Evolutionary conservation across 176 grass and related monocot species (phyloP), one percentile per base, ranked within the genome.

Genomic region (Aegilops sharonensis): DNA sequence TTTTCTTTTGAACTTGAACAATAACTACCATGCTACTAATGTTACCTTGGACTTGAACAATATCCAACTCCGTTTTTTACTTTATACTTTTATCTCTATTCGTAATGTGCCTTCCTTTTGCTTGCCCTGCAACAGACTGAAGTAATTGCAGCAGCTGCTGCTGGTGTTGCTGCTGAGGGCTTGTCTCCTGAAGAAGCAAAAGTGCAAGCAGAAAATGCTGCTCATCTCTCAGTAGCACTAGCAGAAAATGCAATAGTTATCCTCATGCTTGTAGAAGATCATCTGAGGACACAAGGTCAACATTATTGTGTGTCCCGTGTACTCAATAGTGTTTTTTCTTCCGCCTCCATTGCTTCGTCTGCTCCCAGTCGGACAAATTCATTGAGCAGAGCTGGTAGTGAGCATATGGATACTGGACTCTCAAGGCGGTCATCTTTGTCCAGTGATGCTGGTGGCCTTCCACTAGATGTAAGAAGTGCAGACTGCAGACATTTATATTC

Each of bases 261-360:
- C 87, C 83, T 98, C 67, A 98, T 98, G 97, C 94, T 98, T 81
- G 93, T 98, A 40, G 97, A 98, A 93, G 97, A 98, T 91, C 97
- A 98, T 91, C 70, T 98, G 72, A 92, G 97, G 64, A 86, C 93
- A 79, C 97, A 98, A 84, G 94, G 92, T 40, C 97, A 95, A 82
- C 88, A 92, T 27, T 91, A 88, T 89, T 92, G 82, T 87, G 85
- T 85, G 72, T 80, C 88, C 66, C 79, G 72, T 61, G 77, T 71
- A 72, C 62, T 92, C 69, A 91, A 87, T 88, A 81, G 84, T 72
- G 64, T 39, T 65, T 35, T 81, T 59, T 79, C 91, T 75, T 89
- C 91, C 78, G 47, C 86, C 52, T 88, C 92, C 60, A 75, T 87
- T 50, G 66, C 59, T 84, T 94, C 92, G 12, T 86, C 92, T 86